Evolutionary conservation across 495 filamentous ascomycete species (phyloP).

Genomic region (Venustampulla echinocandica): DNA sequence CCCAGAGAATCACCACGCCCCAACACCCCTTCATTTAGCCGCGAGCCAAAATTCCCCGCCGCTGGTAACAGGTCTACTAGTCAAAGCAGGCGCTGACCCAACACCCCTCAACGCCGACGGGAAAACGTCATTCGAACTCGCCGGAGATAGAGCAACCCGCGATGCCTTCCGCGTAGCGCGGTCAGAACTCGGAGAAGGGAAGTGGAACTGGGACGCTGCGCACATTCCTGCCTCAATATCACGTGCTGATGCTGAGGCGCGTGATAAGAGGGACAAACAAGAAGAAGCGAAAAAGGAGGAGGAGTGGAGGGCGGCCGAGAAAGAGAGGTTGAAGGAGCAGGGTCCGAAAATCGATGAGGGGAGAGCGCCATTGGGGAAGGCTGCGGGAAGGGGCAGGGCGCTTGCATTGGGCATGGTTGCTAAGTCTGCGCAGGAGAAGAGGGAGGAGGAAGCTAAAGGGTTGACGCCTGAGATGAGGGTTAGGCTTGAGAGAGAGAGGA

Average conservation of each 20-base stretch:
- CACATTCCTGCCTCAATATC: slow-evolving; percentile 61
- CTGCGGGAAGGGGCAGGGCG: slow-evolving; percentile 34
- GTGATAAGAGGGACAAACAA: slow-evolving; percentile 56
- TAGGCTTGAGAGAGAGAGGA: slow-evolving; percentile 70
- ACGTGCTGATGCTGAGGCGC: slow-evolving; percentile 55
- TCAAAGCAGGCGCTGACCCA: slow-evolving; percentile 68
- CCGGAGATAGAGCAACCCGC: slow-evolving; percentile 76
- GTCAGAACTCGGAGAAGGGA: slow-evolving; percentile 62
- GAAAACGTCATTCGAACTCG: slow-evolving; percentile 75
- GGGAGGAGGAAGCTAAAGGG: slow-evolving; percentile 74
- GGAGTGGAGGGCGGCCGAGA: slow-evolving; percentile 55
- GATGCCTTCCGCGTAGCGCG: slow-evolving; percentile 90
- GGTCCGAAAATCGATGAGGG: slow-evolving; percentile 30
- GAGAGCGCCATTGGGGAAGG: slow-evolving; percentile 26
- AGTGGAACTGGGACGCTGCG: slow-evolving; percentile 74
- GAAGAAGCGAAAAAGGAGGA: slow-evolving; percentile 39
- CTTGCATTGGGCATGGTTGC: slow-evolving; percentile 41
- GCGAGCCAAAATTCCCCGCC: slow-evolving; percentile 66
- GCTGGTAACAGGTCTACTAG: slow-evolving; percentile 65
- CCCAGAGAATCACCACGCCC: slow-evolving; percentile 77
- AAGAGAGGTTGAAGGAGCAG: slow-evolving; percentile 49
- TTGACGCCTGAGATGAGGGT: slow-evolving; percentile 77
- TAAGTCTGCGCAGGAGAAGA: slow-evolving; percentile 64
- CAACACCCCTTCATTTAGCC: slow-evolving; percentile 79
- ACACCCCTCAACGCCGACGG: slow-evolving; percentile 57